phyloP scores from a whole-genome alignment of 805 yeast species.

The Diddensiella caesifluorescens region DNA sequence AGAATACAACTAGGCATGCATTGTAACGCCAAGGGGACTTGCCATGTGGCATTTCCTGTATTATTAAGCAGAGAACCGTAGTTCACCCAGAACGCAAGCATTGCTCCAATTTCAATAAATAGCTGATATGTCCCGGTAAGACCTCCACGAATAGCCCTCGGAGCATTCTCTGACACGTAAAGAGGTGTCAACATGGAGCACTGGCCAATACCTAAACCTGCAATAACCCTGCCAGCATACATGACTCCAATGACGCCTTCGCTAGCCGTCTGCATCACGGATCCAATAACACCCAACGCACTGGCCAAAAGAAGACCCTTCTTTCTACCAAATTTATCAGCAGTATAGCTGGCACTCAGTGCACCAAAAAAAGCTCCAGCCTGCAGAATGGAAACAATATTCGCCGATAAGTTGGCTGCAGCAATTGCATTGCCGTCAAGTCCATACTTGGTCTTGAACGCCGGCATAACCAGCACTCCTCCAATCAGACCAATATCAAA shows the following conservation, averaged over 20 bases:
- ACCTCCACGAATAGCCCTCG: conserved; percentile 44
- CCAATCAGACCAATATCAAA: conserved; percentile 78
- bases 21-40: conserved; percentile 37
- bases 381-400: conserved; percentile 75
- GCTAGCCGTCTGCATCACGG: conserved; percentile 35
- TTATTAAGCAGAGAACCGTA: not conserved
- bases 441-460: conserved; percentile 54
- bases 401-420: conserved; percentile 53
- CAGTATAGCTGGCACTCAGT: conserved; percentile 44
- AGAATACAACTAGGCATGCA: conserved; percentile 49
- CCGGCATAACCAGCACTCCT: conserved; percentile 70
- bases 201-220: conserved; percentile 50
- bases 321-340: conserved; percentile 71
- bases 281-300: conserved; percentile 37
- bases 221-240: conserved; percentile 46
- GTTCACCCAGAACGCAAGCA: conserved; percentile 4
- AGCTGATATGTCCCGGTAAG: conserved; percentile 10
- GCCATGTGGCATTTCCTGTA: conserved; percentile 6
- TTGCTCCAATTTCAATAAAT: conserved; percentile 6
- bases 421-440: conserved; percentile 24
- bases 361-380: conserved; percentile 72
- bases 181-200: conserved; percentile 47
- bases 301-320: conserved; percentile 55
- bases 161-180: conserved; percentile 42
- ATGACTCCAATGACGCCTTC: conserved; percentile 37